Conservation (phyloP, 768 basidiomycete genomes). For the Rhizopogon vesiculosus region DNA sequence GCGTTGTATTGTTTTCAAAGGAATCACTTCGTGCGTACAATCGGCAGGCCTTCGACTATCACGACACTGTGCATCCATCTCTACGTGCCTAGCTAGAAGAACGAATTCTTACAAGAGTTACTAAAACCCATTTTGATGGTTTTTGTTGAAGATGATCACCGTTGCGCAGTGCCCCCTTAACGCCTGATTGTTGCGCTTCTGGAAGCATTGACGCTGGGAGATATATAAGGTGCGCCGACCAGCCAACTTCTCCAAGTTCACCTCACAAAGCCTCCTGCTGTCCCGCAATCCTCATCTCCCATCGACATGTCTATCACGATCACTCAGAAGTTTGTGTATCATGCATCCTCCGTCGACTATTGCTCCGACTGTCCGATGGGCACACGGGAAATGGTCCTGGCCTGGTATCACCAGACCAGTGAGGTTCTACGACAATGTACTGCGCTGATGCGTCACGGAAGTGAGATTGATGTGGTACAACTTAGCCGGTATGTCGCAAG, state of each 20-base stretch:
- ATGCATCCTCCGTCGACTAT: not conserved
- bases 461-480: not conserved
- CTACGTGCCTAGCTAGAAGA: not conserved
- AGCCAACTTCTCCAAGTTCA: not conserved
- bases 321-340: not conserved
- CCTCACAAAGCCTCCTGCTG: not conserved
- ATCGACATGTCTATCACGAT: not conserved
- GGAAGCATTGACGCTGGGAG: not conserved
- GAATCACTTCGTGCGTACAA: not conserved
- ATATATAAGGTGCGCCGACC: not conserved
- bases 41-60: not conserved
- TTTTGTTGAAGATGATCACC: not conserved
- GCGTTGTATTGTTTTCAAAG: not conserved
- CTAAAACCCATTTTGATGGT: not conserved
- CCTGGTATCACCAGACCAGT: conserved; percentile 1
- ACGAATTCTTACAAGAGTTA: not conserved
- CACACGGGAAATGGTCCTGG: not conserved
- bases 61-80: not conserved
- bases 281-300: not conserved
- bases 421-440: conserved; percentile 1
- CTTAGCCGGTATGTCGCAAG: not conserved
- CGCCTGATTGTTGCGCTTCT: not conserved
- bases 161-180: not conserved
- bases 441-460: not conserved
- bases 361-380: not conserved